Conservation (phyloP, 352 stramenopile species). For the Phytophthora cajani region DNA sequence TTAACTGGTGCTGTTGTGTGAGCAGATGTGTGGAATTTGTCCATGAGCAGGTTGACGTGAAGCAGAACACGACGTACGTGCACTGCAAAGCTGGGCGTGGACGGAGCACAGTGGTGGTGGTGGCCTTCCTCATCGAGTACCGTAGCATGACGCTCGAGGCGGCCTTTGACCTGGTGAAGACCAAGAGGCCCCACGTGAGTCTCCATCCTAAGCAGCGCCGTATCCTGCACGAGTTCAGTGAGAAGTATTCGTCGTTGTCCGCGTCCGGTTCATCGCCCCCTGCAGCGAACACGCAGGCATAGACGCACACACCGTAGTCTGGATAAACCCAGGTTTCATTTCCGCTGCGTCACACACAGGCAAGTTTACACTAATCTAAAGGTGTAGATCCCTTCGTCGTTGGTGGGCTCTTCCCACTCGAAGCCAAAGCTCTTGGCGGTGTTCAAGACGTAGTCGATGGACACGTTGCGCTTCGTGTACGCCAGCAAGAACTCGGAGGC, state of each 20-base stretch:
- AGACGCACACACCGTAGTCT: slow-evolving; percentile 6
- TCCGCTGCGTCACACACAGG: slow-evolving; percentile 18
- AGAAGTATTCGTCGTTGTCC: slow-evolving; percentile 18
- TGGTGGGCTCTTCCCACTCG: slow-evolving; percentile 57
- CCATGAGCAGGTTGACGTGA: slow-evolving; percentile 58
- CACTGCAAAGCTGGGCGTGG: slow-evolving; percentile 85
- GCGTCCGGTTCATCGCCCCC: slow-evolving; percentile 3
- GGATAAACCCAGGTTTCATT: slow-evolving; percentile 8
- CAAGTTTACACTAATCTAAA: slow-evolving; percentile 49
- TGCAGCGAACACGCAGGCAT: slow-evolving; percentile 3
- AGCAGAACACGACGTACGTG: slow-evolving; percentile 72
- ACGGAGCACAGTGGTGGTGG: slow-evolving; percentile 74
- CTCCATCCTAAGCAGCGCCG: slow-evolving; percentile 64
- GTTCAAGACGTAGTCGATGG: slow-evolving; percentile 67
- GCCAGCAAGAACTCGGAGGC: slow-evolving; percentile 58
- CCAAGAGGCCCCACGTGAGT: slow-evolving; percentile 69
- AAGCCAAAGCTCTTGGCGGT: slow-evolving; percentile 66
- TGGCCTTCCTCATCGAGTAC: slow-evolving; percentile 75
- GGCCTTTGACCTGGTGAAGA: slow-evolving; percentile 57
- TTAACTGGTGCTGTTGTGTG: not conserved
- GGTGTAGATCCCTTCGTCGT: slow-evolving; percentile 67
- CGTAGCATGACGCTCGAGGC: slow-evolving; percentile 62
- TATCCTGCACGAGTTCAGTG: slow-evolving; percentile 55
- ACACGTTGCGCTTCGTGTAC: slow-evolving; percentile 75
- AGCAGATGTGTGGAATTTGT: slow-evolving; percentile 68